Base-by-base conservation (phyloP, 495 filamentous ascomycete species). In the Daldinia caldariorum region DNA sequence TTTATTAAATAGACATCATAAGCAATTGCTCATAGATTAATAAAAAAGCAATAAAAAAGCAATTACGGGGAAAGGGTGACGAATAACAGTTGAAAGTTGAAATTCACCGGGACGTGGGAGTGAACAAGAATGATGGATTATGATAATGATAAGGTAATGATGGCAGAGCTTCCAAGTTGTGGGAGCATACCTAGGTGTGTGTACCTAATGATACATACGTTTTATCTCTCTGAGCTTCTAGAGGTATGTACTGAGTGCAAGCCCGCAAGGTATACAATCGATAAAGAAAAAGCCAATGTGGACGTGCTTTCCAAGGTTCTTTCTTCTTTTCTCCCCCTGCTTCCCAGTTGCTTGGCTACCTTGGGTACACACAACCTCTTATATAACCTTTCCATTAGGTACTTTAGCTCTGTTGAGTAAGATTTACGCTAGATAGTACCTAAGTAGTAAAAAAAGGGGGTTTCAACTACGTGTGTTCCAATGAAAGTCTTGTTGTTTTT, bases 231-330 rank as follows among this genome's bases (percentile, higher is more conserved):
- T 26, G 26, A 26, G 26, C 26, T 26, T 26, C 26, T 3, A n/a
- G n/a, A n/a, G n/a, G n/a, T n/a, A n/a, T n/a, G n/a, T 3, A 26
- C 26, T 26, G 26, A 26, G 26, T 26, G 26, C 26, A 26, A 26
- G 26, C 26, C 26, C 3, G 26, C 26, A 26, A 3, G 26, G 26
- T 26, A 38, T 69, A 70, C 22, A 47, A 47, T 69, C 66, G 66
- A 69, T 63, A 69, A 69, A 69, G 66, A 69, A 69, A 59, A 69
- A 68, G 51, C 38, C 31, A 32, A 58, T 7, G 18, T 39, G 63
- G 43, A 59, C 43, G 39, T 37, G 54, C 22, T 59, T 34, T 53
- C 45, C n/a, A n/a, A n/a, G n/a, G n/a, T 51, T 54, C 47, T 63
- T 35, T 32, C 53, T 10, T 32, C 26, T 51, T 51, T 26, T 3